A percentile compares a stretch with the other conserved stretches of the same genome.
phyloP scores from a whole-genome alignment of 176 grass and related monocot genomes.

The Hordeum marinum region DNA sequence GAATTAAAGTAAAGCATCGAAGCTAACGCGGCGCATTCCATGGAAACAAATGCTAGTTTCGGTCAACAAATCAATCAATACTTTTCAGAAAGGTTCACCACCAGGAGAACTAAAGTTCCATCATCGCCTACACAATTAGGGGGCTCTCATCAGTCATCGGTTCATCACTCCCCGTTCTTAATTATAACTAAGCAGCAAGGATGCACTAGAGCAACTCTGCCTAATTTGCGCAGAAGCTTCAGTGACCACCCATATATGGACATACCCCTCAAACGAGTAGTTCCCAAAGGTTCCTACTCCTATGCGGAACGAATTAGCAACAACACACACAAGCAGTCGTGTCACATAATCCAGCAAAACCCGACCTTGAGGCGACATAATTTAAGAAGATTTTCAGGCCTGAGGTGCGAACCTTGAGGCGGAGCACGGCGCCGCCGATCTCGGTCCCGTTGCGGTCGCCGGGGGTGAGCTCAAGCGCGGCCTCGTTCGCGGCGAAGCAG shows the following conservation, averaged over 20 bases:
- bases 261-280: neutral
- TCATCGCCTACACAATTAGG: neutral
- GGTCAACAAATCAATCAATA: neutral
- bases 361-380: neutral
- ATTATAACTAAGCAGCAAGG: neutral
- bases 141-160: no score
- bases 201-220: neutral
- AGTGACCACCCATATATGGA: neutral
- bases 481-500: conserved; percentile 85
- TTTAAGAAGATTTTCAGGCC: neutral
- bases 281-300: neutral
- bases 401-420: conserved; percentile 46
- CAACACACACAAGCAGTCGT: neutral
- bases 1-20: neutral
- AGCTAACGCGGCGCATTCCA: neutral
- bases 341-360: neutral
- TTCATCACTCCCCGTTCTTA: neutral
- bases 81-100: neutral
- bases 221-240: neutral
- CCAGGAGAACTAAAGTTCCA: neutral
- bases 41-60: neutral
- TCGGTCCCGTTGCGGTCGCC: conserved; percentile 51
- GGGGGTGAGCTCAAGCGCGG: conserved; percentile 56
- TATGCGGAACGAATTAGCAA: neutral
- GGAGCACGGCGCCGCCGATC: conserved; percentile 55